phyloP scores from a whole-genome alignment of 2,329 filamentous ascomycete species.

The Grosmannia serpens region DNA sequence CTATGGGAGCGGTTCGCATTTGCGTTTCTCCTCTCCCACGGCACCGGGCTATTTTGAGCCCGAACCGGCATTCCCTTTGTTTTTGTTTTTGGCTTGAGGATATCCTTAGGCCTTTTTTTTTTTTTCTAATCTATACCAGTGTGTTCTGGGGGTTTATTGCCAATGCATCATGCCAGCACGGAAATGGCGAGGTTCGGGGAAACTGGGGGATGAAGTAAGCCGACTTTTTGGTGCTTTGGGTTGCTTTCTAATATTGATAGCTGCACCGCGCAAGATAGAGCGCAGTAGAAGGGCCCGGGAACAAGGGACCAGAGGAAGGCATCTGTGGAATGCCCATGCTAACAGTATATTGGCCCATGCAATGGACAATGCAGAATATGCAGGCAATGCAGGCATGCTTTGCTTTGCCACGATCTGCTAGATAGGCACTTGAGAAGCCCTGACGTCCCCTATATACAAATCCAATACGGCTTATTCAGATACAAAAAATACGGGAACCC shows the following conservation, averaged over 20 bases:
- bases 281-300: background rate
- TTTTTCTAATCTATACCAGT: background rate
- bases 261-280: background rate
- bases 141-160: background rate
- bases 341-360: background rate
- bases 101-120: background rate
- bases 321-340: background rate
- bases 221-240: background rate
- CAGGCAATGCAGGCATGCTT: background rate
- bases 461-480: background rate
- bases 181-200: background rate
- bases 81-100: no score
- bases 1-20: background rate
- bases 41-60: no score
- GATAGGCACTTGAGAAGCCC: background rate
- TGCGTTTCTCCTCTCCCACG: background rate
- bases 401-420: background rate
- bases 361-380: background rate
- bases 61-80: no score
- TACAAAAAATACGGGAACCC: background rate
- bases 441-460: background rate
- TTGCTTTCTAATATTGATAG: background rate
- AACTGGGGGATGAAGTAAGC: background rate
- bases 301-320: background rate
- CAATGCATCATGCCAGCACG: background rate